Evolutionary conservation across 1,284 basidiomycete genomes (phyloP), one percentile per base, ranked within the genome.

Genomic region (Ganoderma meredithae): DNA sequence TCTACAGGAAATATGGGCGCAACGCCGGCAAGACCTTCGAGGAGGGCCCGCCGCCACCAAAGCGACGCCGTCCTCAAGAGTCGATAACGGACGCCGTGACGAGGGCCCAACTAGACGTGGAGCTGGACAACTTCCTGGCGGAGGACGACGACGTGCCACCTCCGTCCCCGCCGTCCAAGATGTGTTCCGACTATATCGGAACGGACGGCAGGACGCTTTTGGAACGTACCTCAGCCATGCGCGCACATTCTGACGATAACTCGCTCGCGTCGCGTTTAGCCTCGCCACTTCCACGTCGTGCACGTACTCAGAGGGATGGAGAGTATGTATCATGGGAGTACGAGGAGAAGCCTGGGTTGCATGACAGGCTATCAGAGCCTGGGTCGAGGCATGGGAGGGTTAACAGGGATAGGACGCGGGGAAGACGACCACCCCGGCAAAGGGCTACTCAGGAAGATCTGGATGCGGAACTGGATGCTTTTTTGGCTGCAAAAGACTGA

Each of bases 391-490:
- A 68, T 13, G 63, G 61, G 43, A 67, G 63, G 27, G 64, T 60
- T 31, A 41, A 74, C 68, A 70, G 67, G 63, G 63, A 63, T 64
- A 64, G 66, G 78, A 72, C 58, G 56, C 63, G 76, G 76, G 74
- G 76, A 64, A 82, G 85, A 25, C 62, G 68, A 60, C 59, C 64
- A 31, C 63, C 68, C 47, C 73, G 77, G 55, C 86, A 86, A 12
- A 83, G 73, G 55, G 87, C 87, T 77, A 91, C 88, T 0, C 88
- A 88, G 74, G 86, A 90, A 77, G 90, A 94, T 73, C 81, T 94
- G 47, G 92, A 94, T 72, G 91, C 90, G 61, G 92, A 94, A 74
- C 79, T 94, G 62, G 92, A 94, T 62, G 90, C 90, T 17, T 94
- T 94, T 78, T 77, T 92, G 70, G 85, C 85, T n/a, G 80, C 83